Conservation (phyloP, 2,329 filamentous ascomycete species). For the Geosmithia flava region DNA sequence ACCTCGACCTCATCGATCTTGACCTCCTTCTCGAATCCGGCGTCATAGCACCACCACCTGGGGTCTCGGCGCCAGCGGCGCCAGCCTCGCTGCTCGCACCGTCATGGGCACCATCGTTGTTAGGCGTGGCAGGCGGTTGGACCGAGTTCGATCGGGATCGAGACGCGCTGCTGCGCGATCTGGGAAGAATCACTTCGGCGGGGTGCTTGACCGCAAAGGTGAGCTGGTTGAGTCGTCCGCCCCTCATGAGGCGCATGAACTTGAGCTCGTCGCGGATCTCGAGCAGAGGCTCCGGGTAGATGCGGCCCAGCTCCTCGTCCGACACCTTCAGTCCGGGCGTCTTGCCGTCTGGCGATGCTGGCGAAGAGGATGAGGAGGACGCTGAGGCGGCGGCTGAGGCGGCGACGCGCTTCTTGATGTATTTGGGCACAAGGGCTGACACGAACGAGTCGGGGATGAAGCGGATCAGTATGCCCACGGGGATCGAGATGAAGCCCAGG, state of each 20-base stretch:
- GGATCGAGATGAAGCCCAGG: slow-evolving; percentile 73
- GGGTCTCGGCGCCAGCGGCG: background rate
- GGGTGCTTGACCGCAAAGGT: slow-evolving; percentile 69
- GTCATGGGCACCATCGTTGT: slow-evolving; percentile 37
- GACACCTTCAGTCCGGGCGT: slow-evolving; percentile 45
- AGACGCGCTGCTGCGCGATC: slow-evolving; percentile 44
- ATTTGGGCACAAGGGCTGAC: slow-evolving; percentile 36
- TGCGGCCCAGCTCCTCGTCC: slow-evolving; percentile 49
- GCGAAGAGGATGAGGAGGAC: slow-evolving; percentile 4
- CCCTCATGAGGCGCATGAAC: slow-evolving; percentile 70
- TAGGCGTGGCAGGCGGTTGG: slow-evolving; percentile 48
- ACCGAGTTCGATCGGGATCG: slow-evolving; percentile 53
- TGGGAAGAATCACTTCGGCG: slow-evolving; percentile 50
- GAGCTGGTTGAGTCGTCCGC: slow-evolving; percentile 69
- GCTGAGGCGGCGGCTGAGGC: slow-evolving; percentile 5
- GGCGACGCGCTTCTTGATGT: slow-evolving; percentile 31
- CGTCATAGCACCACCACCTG: slow-evolving; percentile 20
- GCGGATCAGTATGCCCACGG: slow-evolving; percentile 70
- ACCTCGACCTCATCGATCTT: slow-evolving; percentile 51
- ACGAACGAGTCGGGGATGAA: slow-evolving; percentile 65
- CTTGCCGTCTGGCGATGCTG: slow-evolving; percentile 9
- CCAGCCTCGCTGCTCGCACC: slow-evolving; percentile 19
- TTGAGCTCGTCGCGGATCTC: slow-evolving; percentile 72
- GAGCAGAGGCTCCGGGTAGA: slow-evolving; percentile 59
- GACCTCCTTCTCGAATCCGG: slow-evolving; percentile 53